These are phyloP conservation scores for Claviceps humidiphila DNA, from an alignment of 2,329 filamentous ascomycete genomes.

Conservation along the genomic window DNA sequence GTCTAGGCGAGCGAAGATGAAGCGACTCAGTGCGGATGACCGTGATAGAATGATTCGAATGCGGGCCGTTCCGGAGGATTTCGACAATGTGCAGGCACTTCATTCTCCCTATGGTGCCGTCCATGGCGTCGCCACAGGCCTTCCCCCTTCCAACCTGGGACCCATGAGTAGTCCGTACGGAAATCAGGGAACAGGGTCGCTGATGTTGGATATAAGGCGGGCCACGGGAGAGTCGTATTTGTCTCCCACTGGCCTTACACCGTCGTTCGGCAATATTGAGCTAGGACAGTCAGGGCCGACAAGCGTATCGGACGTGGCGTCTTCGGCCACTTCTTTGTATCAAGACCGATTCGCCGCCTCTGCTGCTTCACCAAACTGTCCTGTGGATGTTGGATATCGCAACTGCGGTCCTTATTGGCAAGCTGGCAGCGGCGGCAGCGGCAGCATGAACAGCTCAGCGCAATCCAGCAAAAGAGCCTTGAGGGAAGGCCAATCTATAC, in stretches of 20 bases:
- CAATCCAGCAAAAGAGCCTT: neutral
- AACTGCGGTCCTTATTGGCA: constrained; percentile 2
- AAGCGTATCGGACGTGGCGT: constrained; percentile 40
- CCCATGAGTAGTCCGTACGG: constrained; percentile 36
- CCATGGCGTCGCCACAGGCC: constrained; percentile 34
- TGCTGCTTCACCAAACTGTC: constrained; percentile 31
- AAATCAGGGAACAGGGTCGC: constrained; percentile 50
- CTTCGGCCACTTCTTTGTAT: constrained; percentile 41
- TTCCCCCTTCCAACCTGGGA: constrained; percentile 30
- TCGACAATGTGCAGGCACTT: constrained; percentile 56
- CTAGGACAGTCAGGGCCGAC: constrained; percentile 43
- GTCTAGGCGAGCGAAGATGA: constrained; percentile 54
- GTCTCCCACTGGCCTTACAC: constrained; percentile 53
- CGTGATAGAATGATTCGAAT: constrained; percentile 60
- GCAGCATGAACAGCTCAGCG: neutral
- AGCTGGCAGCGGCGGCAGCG: neutral
- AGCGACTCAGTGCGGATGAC: constrained; percentile 56
- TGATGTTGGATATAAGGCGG: constrained; percentile 57
- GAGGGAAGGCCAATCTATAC: neutral
- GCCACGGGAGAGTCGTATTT: constrained; percentile 51
- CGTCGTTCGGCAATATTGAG: constrained; percentile 52
- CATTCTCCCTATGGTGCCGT: constrained; percentile 55
- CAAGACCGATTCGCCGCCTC: constrained; percentile 44
- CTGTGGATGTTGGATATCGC: constrained; percentile 21
- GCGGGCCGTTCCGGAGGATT: constrained; percentile 56